Conservation (phyloP, 345 rosid genomes). For the Bruguiera sexangula region DNA sequence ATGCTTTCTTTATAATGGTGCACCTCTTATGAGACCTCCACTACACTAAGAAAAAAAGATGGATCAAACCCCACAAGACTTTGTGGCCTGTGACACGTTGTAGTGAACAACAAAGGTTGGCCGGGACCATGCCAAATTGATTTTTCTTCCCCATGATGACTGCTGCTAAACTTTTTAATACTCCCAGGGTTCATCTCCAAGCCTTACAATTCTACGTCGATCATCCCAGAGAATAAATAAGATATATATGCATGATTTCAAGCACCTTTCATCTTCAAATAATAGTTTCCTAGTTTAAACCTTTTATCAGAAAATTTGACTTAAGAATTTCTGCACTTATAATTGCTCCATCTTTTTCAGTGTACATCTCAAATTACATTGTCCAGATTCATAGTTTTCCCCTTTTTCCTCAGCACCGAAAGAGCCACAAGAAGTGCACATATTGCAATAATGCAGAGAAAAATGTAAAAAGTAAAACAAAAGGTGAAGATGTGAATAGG, state of each 20-base stretch:
- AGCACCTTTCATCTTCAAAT: no score
- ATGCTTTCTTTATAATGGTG: no score
- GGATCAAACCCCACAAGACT: neutral
- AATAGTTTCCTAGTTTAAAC: no score
- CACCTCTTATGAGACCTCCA: neutral
- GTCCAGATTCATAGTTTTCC: neutral
- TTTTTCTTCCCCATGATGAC: neutral
- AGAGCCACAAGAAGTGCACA: neutral
- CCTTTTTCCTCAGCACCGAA: neutral
- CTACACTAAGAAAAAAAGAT: neutral
- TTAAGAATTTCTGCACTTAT: no score
- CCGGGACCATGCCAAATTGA: neutral
- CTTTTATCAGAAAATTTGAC: no score
- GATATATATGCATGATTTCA: neutral
- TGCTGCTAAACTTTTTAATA: neutral
- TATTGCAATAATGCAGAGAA: neutral
- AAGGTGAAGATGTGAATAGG: neutral
- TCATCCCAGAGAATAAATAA: neutral
- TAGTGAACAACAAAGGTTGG: constrained; percentile 4
- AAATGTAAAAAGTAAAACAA: no score
- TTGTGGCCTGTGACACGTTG: neutral
- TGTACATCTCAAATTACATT: no score
- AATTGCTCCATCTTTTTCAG: no score
- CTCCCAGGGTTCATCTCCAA: neutral
- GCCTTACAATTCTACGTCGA: neutral